Conservation (phyloP, 768 basidiomycete species). For the Trametes cubensis region DNA sequence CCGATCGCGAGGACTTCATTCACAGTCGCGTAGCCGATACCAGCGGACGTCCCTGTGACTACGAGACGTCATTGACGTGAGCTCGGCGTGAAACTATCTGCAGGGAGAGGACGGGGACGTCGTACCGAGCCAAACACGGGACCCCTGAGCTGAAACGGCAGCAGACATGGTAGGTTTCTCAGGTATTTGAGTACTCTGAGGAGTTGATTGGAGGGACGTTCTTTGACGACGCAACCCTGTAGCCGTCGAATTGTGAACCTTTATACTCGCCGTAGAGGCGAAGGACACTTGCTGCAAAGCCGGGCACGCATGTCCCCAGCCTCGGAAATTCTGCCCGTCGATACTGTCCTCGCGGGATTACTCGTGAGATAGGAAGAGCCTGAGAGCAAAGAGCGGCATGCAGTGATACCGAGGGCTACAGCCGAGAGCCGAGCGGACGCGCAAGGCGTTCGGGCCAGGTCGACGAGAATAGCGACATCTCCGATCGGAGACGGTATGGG, state of each 20-base stretch:
- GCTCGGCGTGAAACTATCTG: background rate
- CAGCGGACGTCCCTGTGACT: slow-evolving; percentile 40
- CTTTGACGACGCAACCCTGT: background rate
- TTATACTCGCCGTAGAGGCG: no score
- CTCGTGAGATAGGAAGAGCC: no score
- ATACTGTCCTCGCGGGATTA: no score
- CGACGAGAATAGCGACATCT: no score
- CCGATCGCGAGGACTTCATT: slow-evolving; percentile 36
- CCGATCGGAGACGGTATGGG: no score
- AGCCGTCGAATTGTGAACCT: background rate
- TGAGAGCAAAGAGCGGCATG: no score
- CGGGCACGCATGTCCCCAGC: no score
- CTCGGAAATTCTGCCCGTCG: no score
- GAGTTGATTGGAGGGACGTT: background rate
- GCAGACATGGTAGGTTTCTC: background rate
- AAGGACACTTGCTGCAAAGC: no score
- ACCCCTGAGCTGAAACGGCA: background rate
- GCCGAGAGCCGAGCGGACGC: no score
- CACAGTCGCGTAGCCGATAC: slow-evolving; percentile 35
- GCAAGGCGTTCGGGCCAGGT: no score
- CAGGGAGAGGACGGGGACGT: background rate
- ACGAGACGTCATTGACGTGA: background rate
- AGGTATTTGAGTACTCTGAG: background rate
- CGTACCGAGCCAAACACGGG: slow-evolving; percentile 19
- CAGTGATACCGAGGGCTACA: no score